These are phyloP conservation scores for Pyrenophora seminiperda DNA, from an alignment of 2,329 filamentous ascomycete genomes.

Conservation along the genomic window DNA sequence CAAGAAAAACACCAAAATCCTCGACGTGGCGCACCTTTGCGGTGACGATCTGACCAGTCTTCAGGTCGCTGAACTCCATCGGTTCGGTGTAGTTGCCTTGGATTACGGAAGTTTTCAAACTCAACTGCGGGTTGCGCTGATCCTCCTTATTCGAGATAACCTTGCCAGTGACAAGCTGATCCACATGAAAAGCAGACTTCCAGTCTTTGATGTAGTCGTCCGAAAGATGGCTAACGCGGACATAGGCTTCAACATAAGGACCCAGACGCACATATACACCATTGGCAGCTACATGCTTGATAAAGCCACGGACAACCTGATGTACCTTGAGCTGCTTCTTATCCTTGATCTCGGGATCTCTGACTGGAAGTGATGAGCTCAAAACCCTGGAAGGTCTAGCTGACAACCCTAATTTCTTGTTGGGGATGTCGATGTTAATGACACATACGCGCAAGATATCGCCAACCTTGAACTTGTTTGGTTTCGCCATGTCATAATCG, in stretches of 20 bases:
- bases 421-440: slow-evolving; percentile 76
- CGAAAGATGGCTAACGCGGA: slow-evolving; percentile 85
- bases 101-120: slow-evolving; percentile 81
- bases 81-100: slow-evolving; percentile 78
- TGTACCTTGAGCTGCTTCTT: slow-evolving; percentile 74
- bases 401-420: slow-evolving; percentile 84
- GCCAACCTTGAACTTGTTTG: slow-evolving; percentile 76
- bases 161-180: slow-evolving; percentile 89
- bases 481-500: slow-evolving; percentile 81
- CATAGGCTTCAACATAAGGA: slow-evolving; percentile 78
- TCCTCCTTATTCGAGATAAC: slow-evolving; percentile 72
- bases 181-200: slow-evolving; percentile 85
- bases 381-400: slow-evolving; percentile 85
- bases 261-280: slow-evolving; percentile 87
- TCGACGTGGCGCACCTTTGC: slow-evolving; percentile 93
- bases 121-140: slow-evolving; percentile 78
- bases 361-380: slow-evolving; percentile 79
- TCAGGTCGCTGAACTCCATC: slow-evolving; percentile 75
- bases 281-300: slow-evolving; percentile 87
- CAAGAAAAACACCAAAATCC: slow-evolving; percentile 92
- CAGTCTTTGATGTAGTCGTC: slow-evolving; percentile 93
- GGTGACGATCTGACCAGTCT: slow-evolving; percentile 79
- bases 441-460: slow-evolving; percentile 88
- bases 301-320: slow-evolving; percentile 84
- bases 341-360: slow-evolving; percentile 77